A percentile compares a stretch with the other conserved stretches of the same genome.
Evolutionary conservation across 2,329 filamentous ascomycete genomes (phyloP).

Genomic region (Hypoxylon sp.): DNA sequence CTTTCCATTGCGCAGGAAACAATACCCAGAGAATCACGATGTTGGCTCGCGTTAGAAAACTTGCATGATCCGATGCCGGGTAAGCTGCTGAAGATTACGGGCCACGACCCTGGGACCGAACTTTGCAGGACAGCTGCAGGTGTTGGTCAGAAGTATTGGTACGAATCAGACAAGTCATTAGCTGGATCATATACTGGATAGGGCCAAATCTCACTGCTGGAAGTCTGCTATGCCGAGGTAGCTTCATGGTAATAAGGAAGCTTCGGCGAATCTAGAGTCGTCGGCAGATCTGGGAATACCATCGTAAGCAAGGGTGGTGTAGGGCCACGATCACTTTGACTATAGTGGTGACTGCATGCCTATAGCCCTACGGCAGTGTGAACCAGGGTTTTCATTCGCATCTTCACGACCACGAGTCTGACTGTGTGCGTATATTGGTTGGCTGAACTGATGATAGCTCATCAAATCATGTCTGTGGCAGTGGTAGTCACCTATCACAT

Average conservation of each 20-base stretch:
- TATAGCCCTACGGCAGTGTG: not conserved
- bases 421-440: not conserved
- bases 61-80: slow-evolving; percentile 21
- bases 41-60: slow-evolving; percentile 17
- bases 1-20: not conserved
- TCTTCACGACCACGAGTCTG: not conserved
- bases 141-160: slow-evolving; percentile 11
- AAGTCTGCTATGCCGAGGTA: slow-evolving; percentile 17
- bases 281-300: slow-evolving; percentile 29
- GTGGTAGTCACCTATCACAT: not conserved
- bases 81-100: slow-evolving; percentile 20
- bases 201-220: slow-evolving; percentile 9
- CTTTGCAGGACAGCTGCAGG: slow-evolving; percentile 20
- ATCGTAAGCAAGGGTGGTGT: slow-evolving; percentile 16
- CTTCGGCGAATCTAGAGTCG: slow-evolving; percentile 9
- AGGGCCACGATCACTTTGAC: slow-evolving; percentile 16
- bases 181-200: slow-evolving; percentile 1
- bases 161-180: slow-evolving; percentile 8
- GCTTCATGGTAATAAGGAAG: slow-evolving; percentile 14
- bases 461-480: not conserved
- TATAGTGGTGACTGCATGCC: slow-evolving; percentile 7
- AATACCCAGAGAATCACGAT: slow-evolving; percentile 1
- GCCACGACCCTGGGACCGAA: slow-evolving; percentile 14
- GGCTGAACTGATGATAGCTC: not conserved
- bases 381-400: slow-evolving; percentile 2